Conservation (phyloP, 1,284 basidiomycete genomes). For the Malassezia dermatis region DNA sequence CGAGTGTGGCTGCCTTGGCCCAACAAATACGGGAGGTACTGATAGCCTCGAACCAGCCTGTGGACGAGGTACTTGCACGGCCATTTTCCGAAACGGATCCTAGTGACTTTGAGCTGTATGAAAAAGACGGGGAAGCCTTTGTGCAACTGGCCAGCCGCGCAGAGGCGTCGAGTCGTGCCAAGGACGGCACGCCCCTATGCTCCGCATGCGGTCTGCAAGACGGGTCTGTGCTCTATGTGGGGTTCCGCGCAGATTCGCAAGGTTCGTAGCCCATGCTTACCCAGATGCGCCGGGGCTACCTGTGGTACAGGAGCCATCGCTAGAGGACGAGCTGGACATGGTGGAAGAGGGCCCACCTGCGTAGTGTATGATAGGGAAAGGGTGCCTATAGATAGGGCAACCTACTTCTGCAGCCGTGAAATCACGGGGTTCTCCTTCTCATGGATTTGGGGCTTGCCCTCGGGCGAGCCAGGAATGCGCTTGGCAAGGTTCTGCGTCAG, state of each 20-base stretch:
- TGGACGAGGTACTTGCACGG: not conserved
- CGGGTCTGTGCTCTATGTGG: slow-evolving; percentile 6
- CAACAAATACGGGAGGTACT: slow-evolving; percentile 1
- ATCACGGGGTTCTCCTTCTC: slow-evolving; percentile 71
- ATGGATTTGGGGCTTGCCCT: slow-evolving; percentile 74
- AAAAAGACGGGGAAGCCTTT: not conserved
- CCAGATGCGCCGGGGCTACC: slow-evolving; percentile 2
- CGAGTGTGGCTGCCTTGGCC: slow-evolving; percentile 5
- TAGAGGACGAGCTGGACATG: slow-evolving; percentile 1
- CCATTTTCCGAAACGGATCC: slow-evolving; percentile 4
- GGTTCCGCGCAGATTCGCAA: not conserved
- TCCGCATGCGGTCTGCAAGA: not conserved
- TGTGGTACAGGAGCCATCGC: slow-evolving; percentile 11
- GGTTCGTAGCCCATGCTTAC: not conserved
- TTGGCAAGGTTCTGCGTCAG: slow-evolving; percentile 69
- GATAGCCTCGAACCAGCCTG: slow-evolving; percentile 6
- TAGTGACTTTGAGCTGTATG: slow-evolving; percentile 7
- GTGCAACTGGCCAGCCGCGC: not conserved
- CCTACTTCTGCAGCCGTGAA: slow-evolving; percentile 17
- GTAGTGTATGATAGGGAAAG: not conserved
- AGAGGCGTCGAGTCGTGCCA: not conserved
- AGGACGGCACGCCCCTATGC: slow-evolving; percentile 3
- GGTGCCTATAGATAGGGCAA: not conserved
- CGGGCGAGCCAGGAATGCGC: slow-evolving; percentile 80
- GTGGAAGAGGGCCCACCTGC: not conserved